These are phyloP conservation scores for Rhynchospora tenuis DNA, from an alignment of 176 grass and related monocot species.

Conservation along the genomic window DNA sequence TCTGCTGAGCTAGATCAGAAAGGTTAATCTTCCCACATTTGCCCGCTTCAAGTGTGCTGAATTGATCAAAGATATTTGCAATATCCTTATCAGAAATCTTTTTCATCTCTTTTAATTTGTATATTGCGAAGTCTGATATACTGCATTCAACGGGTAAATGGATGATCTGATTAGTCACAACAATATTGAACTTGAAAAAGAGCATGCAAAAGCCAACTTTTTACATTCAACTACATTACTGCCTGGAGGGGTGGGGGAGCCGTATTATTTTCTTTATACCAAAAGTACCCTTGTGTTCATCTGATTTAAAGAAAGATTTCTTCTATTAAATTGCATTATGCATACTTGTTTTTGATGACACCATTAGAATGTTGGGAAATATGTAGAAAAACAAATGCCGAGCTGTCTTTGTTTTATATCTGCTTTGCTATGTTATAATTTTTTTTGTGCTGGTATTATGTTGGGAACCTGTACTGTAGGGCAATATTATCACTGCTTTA, in stretches of 20 bases:
- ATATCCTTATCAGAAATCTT: slow-evolving; percentile 57
- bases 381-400: background rate
- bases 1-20: slow-evolving; percentile 26
- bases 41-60: slow-evolving; percentile 38
- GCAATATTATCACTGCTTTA: background rate
- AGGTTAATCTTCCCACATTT: slow-evolving; percentile 44
- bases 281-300: background rate
- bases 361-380: background rate
- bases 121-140: slow-evolving; percentile 66
- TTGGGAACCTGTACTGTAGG: background rate
- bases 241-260: background rate
- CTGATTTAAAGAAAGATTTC: background rate
- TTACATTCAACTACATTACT: background rate
- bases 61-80: slow-evolving; percentile 47
- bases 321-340: background rate
- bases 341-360: background rate
- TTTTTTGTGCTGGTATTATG: background rate
- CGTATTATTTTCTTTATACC: background rate
- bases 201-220: background rate
- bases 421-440: background rate
- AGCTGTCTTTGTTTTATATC: background rate
- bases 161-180: background rate
- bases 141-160: slow-evolving; percentile 29
- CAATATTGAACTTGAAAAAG: background rate
- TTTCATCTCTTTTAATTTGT: slow-evolving; percentile 68